phyloP scores from a whole-genome alignment of 2,329 filamentous ascomycete genomes.

The Epichloe scottii region DNA sequence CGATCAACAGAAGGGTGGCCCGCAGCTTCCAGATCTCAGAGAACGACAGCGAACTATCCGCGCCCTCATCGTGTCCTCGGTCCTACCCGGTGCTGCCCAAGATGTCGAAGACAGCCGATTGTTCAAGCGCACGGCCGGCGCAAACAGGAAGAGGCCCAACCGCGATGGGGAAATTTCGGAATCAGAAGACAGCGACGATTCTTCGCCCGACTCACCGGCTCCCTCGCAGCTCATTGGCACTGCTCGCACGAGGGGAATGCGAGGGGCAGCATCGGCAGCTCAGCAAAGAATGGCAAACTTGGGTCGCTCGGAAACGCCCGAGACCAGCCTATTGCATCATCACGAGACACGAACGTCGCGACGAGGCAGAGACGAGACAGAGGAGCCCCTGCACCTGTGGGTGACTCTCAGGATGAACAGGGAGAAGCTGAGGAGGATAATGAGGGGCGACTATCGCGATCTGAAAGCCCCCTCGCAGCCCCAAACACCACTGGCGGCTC shows the following conservation, averaged over 20 bases:
- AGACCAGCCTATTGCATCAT: conserved; percentile 49
- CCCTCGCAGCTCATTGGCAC: conserved; percentile 64
- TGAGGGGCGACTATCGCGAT: conserved; percentile 40
- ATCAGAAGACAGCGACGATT: conserved; percentile 85
- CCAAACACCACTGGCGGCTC: conserved; percentile 19
- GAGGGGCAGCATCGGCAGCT: conserved; percentile 75
- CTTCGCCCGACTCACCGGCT: conserved; percentile 72
- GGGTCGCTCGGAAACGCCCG: conserved; percentile 80
- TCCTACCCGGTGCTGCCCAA: conserved; percentile 74
- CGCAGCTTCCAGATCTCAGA: conserved; percentile 88
- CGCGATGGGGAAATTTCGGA: conserved; percentile 66
- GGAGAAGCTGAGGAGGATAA: conserved; percentile 56
- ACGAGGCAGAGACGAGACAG: conserved; percentile 63
- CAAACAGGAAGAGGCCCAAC: conserved; percentile 41
- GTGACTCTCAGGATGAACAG: conserved; percentile 64
- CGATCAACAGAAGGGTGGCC: conserved; percentile 89
- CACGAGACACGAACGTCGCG: conserved; percentile 61
- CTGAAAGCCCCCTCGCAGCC: conserved; percentile 23
- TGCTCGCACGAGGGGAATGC: conserved; percentile 74
- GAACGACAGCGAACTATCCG: conserved; percentile 88
- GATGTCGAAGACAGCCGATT: conserved; percentile 74
- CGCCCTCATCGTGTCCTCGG: conserved; percentile 82
- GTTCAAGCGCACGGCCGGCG: conserved; percentile 62
- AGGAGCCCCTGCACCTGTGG: conserved; percentile 56
- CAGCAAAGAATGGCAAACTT: conserved; percentile 77